phyloP scores from a whole-genome alignment of 306 rosid genomes.

The Mimosa pudica region DNA sequence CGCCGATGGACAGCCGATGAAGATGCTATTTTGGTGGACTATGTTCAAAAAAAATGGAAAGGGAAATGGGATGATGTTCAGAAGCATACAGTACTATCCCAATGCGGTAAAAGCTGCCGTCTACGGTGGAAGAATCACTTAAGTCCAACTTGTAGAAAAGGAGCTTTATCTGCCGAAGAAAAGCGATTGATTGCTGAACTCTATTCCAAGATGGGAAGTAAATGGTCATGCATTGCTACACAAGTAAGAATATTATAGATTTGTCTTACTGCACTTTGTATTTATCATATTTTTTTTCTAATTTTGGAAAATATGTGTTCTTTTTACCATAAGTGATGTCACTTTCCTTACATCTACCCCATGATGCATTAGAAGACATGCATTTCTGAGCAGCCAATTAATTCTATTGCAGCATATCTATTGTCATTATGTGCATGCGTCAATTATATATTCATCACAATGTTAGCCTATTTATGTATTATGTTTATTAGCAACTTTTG shows the following conservation, averaged over 20 bases:
- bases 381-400: slow-evolving; percentile 7
- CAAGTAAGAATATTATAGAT: background rate
- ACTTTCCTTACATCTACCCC: slow-evolving; percentile 6
- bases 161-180: slow-evolving; percentile 80
- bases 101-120: slow-evolving; percentile 98
- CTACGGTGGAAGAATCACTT: slow-evolving; percentile 97
- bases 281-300: background rate
- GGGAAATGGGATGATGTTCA: slow-evolving; percentile 99
- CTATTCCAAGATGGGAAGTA: slow-evolving; percentile 91
- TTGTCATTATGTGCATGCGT: background rate
- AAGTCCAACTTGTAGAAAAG: slow-evolving; percentile 95
- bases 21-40: slow-evolving; percentile 83
- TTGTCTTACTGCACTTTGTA: slow-evolving; percentile 16
- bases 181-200: slow-evolving; percentile 79
- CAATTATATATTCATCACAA: background rate
- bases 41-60: slow-evolving; percentile 88
- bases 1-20: slow-evolving; percentile 96
- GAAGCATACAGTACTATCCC: slow-evolving; percentile 84
- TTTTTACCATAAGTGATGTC: slow-evolving; percentile 29
- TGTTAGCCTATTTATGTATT: background rate
- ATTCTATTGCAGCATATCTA: background rate
- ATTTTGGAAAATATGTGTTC: slow-evolving; percentile 28
- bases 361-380: slow-evolving; percentile 7
- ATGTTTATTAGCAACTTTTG: slow-evolving; percentile 25
- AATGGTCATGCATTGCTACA: slow-evolving; percentile 96